Evolutionary conservation across 148 eudicot species (phyloP).

Genomic region (Oxyria digyna): DNA sequence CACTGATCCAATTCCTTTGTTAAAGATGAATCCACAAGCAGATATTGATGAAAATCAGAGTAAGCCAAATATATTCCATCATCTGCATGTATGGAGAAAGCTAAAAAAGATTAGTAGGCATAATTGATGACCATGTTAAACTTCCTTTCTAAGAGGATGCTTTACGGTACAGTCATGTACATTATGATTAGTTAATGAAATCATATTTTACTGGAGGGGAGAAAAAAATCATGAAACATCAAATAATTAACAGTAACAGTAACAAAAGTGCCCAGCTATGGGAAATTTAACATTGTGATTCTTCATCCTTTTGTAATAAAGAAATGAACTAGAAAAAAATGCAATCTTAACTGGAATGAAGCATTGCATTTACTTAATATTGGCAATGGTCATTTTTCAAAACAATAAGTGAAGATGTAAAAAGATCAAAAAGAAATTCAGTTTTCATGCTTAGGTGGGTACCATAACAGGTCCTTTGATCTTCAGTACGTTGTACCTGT

Average conservation of each 20-base stretch:
- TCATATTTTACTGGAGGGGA: background rate
- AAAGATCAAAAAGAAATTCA: background rate
- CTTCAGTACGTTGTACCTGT: background rate
- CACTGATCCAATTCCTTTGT: slow-evolving; percentile 86
- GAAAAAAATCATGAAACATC: background rate
- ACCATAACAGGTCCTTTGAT: background rate
- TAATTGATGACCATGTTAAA: background rate
- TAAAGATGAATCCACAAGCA: slow-evolving; percentile 64
- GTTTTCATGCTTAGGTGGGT: background rate
- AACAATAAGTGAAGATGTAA: background rate
- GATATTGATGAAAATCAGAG: slow-evolving; percentile 78
- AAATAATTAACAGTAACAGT: background rate
- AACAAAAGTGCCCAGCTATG: background rate
- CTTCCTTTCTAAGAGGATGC: background rate
- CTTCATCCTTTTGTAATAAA: slow-evolving; percentile 1
- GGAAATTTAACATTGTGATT: background rate
- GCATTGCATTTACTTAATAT: background rate
- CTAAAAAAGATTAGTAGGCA: slow-evolving; percentile 10
- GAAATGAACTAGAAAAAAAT: background rate
- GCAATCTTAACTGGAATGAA: background rate
- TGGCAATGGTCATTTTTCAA: background rate
- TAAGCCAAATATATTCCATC: slow-evolving; percentile 83
- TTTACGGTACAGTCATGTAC: background rate
- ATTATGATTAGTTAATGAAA: background rate
- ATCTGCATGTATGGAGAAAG: slow-evolving; percentile 35